Percentiles rank a stretch among this genome's conserved stretches.
These are phyloP conservation scores for Alternaria solani DNA, from an alignment of 2,329 filamentous ascomycete species.

Conservation along the genomic window DNA sequence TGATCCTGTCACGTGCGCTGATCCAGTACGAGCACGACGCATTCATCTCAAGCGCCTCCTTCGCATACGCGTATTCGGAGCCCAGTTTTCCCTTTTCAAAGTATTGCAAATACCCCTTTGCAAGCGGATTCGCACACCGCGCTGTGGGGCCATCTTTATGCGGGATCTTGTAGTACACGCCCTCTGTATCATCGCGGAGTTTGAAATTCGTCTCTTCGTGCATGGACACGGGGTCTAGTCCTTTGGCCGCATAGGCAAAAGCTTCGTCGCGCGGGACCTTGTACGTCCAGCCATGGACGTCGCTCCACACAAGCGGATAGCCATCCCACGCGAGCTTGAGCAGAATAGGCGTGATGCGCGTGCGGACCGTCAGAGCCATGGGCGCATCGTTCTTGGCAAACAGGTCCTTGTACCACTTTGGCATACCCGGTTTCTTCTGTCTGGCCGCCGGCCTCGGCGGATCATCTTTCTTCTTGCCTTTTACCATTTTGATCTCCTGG, in stretches of 20 bases:
- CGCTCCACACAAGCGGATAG: slow-evolving; percentile 89
- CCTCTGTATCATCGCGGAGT: slow-evolving; percentile 70
- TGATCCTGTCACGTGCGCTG: slow-evolving; percentile 90
- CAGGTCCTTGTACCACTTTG: slow-evolving; percentile 93
- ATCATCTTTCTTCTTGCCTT: slow-evolving; percentile 87
- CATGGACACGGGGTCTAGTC: slow-evolving; percentile 79
- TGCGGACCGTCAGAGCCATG: slow-evolving; percentile 84
- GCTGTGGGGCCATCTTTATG: slow-evolving; percentile 93
- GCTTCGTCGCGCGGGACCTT: slow-evolving; percentile 71
- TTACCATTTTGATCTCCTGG: slow-evolving; percentile 89
- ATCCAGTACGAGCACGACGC: slow-evolving; percentile 99
- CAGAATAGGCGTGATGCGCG: slow-evolving; percentile 84
- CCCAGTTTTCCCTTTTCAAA: slow-evolving; percentile 90
- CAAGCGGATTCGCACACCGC: slow-evolving; percentile 84
- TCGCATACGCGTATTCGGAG: slow-evolving; percentile 88
- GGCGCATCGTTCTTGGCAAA: slow-evolving; percentile 72
- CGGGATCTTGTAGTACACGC: slow-evolving; percentile 88
- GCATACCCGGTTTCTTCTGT: slow-evolving; percentile 95
- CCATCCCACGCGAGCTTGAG: slow-evolving; percentile 88
- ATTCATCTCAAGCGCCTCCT: slow-evolving; percentile 97
- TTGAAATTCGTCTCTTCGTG: slow-evolving; percentile 71
- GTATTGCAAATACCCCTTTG: slow-evolving; percentile 88
- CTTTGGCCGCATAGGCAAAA: slow-evolving; percentile 72
- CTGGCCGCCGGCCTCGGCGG: slow-evolving; percentile 77
- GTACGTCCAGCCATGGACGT: slow-evolving; percentile 93